A percentile compares a stretch with the other conserved stretches of the same genome.
phyloP scores from a whole-genome alignment of 2,329 filamentous ascomycete genomes.

The Exophiala xenobiotica region DNA sequence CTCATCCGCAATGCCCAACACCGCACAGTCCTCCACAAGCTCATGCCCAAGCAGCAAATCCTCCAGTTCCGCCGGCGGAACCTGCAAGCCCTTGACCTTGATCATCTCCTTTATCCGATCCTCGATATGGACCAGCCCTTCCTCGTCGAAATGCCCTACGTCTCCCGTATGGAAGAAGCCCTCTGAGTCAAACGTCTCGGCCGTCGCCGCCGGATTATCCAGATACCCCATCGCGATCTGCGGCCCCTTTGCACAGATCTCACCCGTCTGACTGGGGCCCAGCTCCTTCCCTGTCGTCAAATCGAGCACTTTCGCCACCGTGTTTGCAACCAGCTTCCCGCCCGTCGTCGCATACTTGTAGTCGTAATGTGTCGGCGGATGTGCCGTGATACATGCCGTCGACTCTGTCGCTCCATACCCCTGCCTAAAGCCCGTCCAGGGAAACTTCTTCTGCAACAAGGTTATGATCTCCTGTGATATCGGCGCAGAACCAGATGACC shows the following conservation, averaged over 20 bases:
- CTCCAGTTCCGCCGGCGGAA: constrained; percentile 64
- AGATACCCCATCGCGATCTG: constrained; percentile 79
- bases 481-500: constrained; percentile 62
- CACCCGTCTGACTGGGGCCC: constrained; percentile 53
- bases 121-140: constrained; percentile 52
- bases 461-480: constrained; percentile 58
- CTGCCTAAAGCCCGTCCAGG: constrained; percentile 61
- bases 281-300: constrained; percentile 46
- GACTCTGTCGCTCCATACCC: constrained; percentile 70
- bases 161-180: constrained; percentile 64
- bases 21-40: constrained; percentile 58
- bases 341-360: constrained; percentile 56
- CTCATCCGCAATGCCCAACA: constrained; percentile 55
- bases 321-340: constrained; percentile 54
- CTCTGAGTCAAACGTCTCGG: constrained; percentile 64
- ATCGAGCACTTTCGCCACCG: constrained; percentile 59
- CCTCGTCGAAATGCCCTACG: constrained; percentile 59
- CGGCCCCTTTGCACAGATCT: constrained; percentile 71
- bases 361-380: constrained; percentile 55
- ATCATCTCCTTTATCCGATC: constrained; percentile 60
- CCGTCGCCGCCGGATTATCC: constrained; percentile 69
- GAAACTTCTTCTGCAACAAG: constrained; percentile 57
- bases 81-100: constrained; percentile 64
- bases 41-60: constrained; percentile 59
- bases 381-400: constrained; percentile 62